phyloP scores from a whole-genome alignment of 2,329 filamentous ascomycete genomes.

The Calonectria pauciramosa region DNA sequence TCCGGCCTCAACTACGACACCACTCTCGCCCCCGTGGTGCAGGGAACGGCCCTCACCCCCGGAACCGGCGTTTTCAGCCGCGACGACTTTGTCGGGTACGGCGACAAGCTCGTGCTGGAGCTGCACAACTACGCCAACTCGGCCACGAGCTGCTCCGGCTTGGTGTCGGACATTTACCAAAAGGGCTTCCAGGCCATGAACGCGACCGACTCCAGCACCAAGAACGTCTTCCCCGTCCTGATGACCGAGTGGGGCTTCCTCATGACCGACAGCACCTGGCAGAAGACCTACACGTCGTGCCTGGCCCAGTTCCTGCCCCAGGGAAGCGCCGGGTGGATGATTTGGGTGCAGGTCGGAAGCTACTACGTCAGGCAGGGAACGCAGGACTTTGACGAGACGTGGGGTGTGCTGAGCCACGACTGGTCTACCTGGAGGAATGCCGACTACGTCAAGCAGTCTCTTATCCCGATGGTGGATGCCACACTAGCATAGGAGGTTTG shows the following conservation, averaged over 20 bases:
- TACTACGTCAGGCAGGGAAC: constrained; percentile 68
- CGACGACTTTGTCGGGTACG: constrained; percentile 62
- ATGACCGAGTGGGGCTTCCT: constrained; percentile 69
- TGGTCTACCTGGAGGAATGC: constrained; percentile 66
- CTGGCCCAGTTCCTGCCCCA: constrained; percentile 62
- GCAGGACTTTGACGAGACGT: constrained; percentile 70
- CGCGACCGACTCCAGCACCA: constrained; percentile 48
- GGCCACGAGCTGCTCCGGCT: constrained; percentile 61
- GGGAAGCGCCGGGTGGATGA: constrained; percentile 67
- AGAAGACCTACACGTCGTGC: constrained; percentile 65
- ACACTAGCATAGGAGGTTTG: constrained; percentile 12
- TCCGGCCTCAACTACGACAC: constrained; percentile 72
- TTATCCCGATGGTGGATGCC: constrained; percentile 53
- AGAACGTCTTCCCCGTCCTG: constrained; percentile 56
- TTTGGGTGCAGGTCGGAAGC: constrained; percentile 71
- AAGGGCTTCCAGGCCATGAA: constrained; percentile 68
- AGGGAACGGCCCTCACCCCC: constrained; percentile 62
- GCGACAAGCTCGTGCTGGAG: constrained; percentile 70
- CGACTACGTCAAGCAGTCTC: constrained; percentile 56
- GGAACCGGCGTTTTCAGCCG: constrained; percentile 59
- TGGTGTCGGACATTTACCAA: constrained; percentile 61
- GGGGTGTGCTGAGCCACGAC: constrained; percentile 68
- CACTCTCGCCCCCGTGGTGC: constrained; percentile 64
- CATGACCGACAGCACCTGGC: constrained; percentile 62
- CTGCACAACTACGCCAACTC: constrained; percentile 72